Base-by-base conservation (phyloP, 1,284 basidiomycete species). In the Austroboletus olivaceoglutinosus region DNA sequence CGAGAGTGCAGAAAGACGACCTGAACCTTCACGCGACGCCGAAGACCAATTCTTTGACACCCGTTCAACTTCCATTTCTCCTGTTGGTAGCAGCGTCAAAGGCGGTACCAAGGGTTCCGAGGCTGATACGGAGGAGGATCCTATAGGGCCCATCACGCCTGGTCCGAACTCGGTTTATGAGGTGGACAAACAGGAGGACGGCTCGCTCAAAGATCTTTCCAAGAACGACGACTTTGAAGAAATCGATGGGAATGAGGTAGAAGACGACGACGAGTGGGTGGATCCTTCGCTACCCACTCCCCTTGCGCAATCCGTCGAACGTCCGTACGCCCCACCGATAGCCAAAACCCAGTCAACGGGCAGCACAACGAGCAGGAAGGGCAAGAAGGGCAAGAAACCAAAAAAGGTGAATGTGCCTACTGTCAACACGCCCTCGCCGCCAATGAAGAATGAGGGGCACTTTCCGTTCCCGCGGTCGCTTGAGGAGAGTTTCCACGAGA, bases 91-190 rank as follows among this genome's bases (percentile, higher is more conserved):
- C 55, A 71, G 70, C 40, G 65, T 59, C 47, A 66, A 64, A 31
- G 63, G 68, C 6, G 60, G 70, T 39, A 64, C 65, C 50, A 75
- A 69, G 63, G 73, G 72, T 27, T 77, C 76, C 25, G 81, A 84
- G 48, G 75, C 71, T 2, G 82, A 84, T 47, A 83, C 83, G 12
- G 85, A 87, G 57, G 84, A 87, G 42, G 85, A 86, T 51, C 76
- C 80, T 0, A 75, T 83, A 4, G 82, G 78, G 11, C 83, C 85
- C 9, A 73, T 86, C 42, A 86, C 85, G 0, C 85, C 84, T 38
- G 78, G 83, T 7, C 77, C 80, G 3, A 72, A 70, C 43, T 71
- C 74, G 13, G 67, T 70, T 51, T 81, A 83, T 58, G 74, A 75
- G 44, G 64, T 76, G 16, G 56, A 65, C 12, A 49, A 57, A 50